Evolutionary conservation across 768 basidiomycete species (phyloP).

Genomic region (Galerina marginata): DNA sequence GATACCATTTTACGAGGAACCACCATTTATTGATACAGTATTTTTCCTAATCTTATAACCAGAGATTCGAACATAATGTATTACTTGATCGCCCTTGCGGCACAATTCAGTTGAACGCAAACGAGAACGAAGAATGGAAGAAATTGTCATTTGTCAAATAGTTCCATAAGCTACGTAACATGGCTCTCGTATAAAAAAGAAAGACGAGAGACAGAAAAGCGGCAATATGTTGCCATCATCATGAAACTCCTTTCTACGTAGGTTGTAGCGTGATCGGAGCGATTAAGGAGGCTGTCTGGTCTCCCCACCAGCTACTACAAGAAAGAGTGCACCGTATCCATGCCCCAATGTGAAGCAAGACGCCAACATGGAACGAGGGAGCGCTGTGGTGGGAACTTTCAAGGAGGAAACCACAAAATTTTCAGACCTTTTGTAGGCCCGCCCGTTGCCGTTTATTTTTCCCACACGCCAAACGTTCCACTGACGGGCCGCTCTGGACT

Average conservation of each 20-base stretch:
- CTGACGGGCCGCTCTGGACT: not conserved
- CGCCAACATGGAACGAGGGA: conserved; percentile 56
- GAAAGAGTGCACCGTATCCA: conserved; percentile 43
- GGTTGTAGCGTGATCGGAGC: conserved; percentile 69
- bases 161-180: too few species aligned
- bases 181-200: not conserved
- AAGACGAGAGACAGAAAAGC: not conserved
- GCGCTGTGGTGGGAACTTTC: conserved; percentile 47
- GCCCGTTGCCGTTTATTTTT: not conserved
- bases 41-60: too few species aligned
- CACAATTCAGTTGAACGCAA: too few species aligned
- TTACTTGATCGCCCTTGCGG: too few species aligned
- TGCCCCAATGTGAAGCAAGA: conserved; percentile 61
- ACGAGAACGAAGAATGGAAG: too few species aligned
- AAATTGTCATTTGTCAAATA: too few species aligned
- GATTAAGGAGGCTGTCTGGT: conserved; percentile 77
- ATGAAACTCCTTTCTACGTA: conserved; percentile 89
- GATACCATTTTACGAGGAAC: too few species aligned
- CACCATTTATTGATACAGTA: too few species aligned
- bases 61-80: too few species aligned
- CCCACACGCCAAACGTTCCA: not conserved
- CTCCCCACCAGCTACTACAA: conserved; percentile 47
- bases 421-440: conserved; percentile 13
- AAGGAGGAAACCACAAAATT: conserved; percentile 20
- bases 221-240: conserved; percentile 65